Base-by-base conservation (phyloP, 768 basidiomycete species). In the Mrakia gelida region DNA sequence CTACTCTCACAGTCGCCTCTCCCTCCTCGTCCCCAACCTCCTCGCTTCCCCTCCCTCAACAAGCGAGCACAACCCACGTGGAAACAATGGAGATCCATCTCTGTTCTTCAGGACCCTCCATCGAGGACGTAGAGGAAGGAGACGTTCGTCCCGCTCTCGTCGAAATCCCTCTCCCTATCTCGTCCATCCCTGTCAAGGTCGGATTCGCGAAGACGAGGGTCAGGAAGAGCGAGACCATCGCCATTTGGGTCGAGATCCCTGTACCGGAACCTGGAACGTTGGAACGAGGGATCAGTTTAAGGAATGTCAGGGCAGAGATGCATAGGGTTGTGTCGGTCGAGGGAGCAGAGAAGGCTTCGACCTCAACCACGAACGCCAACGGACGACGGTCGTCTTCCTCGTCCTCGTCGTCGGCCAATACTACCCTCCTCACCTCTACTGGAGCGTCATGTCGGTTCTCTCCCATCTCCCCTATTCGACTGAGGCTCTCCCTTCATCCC, bases 241-340 rank as follows among this genome's bases (percentile, higher is more conserved):
- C 62, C 18, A 30, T 78, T 23, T 78, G 77, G 77, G 77, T 78
- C 34, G 77, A 78, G 56, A 67, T 78, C 9, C 77, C 77, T 5
- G 62, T 73, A 2, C 77, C 77, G 0, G 45, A 32, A 23, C 77
- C 73, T 61, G 34, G 34, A 6, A 63, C 30, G 15, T 49, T 78
- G 11, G 65, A 67, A 28, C 34, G 62, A 21, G 77, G 77, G 16
- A 61, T 67, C 54, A 45, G 71, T 7, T 49, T 78, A 34, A 28
- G 72, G 18, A 78, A 78, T 63, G 77, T 78, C 3, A 41, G 77
- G n/a, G 77, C 77, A 13, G 77, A 78, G 65, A 62, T 78, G 13
- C 67, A 71, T 61, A 63, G 77, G 32, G 77, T 73, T 13, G 30
- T 78, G 63, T 63, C 72, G 0, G 38, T 73, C 0, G 16, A 34